Evolutionary conservation across 139 green algal genomes (phyloP).

Genomic region (Pseudopediastrum boryanum): DNA sequence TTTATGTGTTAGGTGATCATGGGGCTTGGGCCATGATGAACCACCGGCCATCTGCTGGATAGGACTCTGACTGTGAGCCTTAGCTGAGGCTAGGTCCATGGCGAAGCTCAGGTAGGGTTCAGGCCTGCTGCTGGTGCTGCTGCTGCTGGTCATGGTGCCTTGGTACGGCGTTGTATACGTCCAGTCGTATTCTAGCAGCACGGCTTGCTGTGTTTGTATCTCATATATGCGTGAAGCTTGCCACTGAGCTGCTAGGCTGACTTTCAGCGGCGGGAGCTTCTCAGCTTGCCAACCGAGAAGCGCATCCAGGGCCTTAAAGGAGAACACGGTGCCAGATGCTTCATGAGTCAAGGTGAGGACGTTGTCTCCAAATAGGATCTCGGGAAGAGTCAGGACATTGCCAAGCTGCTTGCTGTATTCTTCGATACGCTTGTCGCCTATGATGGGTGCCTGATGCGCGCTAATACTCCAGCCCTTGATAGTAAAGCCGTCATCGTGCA

Average conservation of each 20-base stretch:
- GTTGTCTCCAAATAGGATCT: constrained; percentile 83
- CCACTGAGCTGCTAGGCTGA: constrained; percentile 68
- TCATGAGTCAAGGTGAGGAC: constrained; percentile 69
- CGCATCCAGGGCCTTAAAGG: constrained; percentile 78
- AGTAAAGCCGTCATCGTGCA: constrained; percentile 29
- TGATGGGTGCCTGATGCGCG: constrained; percentile 52
- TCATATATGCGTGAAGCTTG: constrained; percentile 59
- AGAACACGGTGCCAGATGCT: constrained; percentile 56
- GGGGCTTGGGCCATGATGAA: too few species aligned
- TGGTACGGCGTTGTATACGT: constrained; percentile 87
- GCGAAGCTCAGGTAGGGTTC: too few species aligned
- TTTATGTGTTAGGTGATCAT: too few species aligned
- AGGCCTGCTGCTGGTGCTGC: too few species aligned
- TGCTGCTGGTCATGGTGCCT: constrained; percentile 49
- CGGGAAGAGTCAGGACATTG: constrained; percentile 64
- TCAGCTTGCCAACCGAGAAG: constrained; percentile 70
- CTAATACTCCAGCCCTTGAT: constrained; percentile 53
- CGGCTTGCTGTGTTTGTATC: constrained; percentile 63
- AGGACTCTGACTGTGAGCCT: not conserved
- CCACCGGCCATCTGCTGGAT: not conserved
- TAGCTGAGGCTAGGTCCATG: constrained; percentile 8
- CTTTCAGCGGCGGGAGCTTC: constrained; percentile 62
- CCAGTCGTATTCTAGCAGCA: constrained; percentile 87
- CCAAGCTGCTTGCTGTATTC: not conserved
- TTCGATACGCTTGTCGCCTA: constrained; percentile 42